Conservation (phyloP, 768 basidiomycete species). For the Lanmaoa rubissima region DNA sequence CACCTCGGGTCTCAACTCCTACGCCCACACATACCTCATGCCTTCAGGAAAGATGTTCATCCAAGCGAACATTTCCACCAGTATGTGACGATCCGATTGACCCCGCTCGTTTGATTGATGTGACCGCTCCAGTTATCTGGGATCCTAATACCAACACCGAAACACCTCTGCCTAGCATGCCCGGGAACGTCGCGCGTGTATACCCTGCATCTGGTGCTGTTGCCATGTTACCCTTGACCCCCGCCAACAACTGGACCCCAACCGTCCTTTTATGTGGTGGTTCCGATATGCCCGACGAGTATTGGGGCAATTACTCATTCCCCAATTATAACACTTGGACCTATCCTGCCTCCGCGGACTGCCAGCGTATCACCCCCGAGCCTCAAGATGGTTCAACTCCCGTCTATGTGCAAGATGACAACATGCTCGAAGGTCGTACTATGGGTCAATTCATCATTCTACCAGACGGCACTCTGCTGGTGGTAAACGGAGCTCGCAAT, state of each 20-base stretch:
- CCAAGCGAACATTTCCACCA: conserved; percentile 63
- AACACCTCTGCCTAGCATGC: conserved; percentile 69
- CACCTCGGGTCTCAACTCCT: conserved; percentile 77
- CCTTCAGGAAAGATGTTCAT: conserved; percentile 76
- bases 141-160: conserved; percentile 57
- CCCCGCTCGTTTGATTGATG: not conserved
- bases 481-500: conserved; percentile 79
- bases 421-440: conserved; percentile 71
- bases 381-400: conserved; percentile 64
- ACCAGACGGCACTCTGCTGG: conserved; percentile 69
- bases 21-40: conserved; percentile 72
- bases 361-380: conserved; percentile 86
- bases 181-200: conserved; percentile 67
- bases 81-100: conserved; percentile 10
- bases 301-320: conserved; percentile 76
- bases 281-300: conserved; percentile 66
- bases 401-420: conserved; percentile 68
- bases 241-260: conserved; percentile 82
- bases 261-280: conserved; percentile 93
- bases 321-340: conserved; percentile 75
- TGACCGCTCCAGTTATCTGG: conserved; percentile 40
- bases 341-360: conserved; percentile 67
- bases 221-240: conserved; percentile 89
- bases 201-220: conserved; percentile 91
- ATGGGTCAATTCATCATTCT: conserved; percentile 94